Percentiles rank a stretch among this genome's conserved stretches.
These are phyloP conservation scores for Rhodotorula sp. DNA, from an alignment of 1,284 basidiomycete species.

Conservation along the genomic window DNA sequence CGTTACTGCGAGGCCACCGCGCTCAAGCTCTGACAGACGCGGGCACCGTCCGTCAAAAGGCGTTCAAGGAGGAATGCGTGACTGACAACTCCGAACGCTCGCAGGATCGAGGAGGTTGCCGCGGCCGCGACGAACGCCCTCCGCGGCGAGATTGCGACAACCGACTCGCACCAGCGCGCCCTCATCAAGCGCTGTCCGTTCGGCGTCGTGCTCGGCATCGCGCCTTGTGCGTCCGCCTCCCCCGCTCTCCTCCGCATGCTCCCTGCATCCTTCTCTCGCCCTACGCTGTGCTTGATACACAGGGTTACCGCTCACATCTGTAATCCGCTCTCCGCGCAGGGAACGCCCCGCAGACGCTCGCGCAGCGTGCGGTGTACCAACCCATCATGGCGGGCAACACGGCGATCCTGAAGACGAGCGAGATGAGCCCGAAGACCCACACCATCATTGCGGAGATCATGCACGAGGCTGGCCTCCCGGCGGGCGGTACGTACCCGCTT, in stretches of 20 bases:
- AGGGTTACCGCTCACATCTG: too few species aligned
- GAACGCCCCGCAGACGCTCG: conserved; percentile 45
- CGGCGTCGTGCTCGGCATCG: conserved; percentile 45
- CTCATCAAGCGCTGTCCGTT: conserved; percentile 46
- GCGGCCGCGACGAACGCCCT: conserved; percentile 39
- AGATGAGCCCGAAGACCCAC: conserved; percentile 47
- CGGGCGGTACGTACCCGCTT: conserved; percentile 49
- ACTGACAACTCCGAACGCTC: background rate
- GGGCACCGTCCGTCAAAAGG: too few species aligned
- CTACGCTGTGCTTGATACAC: too few species aligned
- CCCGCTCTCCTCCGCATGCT: background rate
- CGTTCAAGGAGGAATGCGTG: too few species aligned
- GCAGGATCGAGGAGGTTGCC: conserved; percentile 44
- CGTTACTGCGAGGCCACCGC: too few species aligned
- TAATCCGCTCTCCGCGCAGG: conserved; percentile 4
- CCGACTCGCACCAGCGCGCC: conserved; percentile 22
- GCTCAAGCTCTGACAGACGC: too few species aligned
- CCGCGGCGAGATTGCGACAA: conserved; percentile 43
- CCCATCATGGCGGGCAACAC: conserved; percentile 52
- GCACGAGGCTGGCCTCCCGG: conserved; percentile 62
- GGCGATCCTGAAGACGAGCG: conserved; percentile 47
- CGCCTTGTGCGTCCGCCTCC: conserved; percentile 16
- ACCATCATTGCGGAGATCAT: conserved; percentile 47
- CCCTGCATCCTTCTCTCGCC: background rate
- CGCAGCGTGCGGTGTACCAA: conserved; percentile 47